A percentile compares a stretch with the other conserved stretches of the same genome.
These are phyloP conservation scores for Hippophae gyantsensis DNA, from an alignment of 306 rosid genomes.

Conservation along the genomic window DNA sequence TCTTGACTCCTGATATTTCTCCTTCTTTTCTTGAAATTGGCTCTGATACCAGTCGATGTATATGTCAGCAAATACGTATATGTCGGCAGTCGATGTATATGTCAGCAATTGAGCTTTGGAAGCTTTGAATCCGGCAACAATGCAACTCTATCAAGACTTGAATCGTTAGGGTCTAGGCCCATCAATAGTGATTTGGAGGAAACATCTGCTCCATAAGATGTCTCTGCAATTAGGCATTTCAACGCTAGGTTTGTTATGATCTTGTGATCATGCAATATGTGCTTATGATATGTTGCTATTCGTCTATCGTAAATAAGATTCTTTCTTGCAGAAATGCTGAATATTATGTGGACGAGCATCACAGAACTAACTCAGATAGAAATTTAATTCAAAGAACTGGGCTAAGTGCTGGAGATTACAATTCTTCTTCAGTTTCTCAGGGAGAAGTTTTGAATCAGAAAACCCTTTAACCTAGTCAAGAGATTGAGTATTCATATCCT, in stretches of 20 bases:
- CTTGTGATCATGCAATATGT: slow-evolving; percentile 1
- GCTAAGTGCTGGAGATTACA: slow-evolving; percentile 46
- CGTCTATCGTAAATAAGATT: not conserved
- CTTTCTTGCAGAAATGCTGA: slow-evolving; percentile 65
- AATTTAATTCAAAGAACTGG: slow-evolving; percentile 59
- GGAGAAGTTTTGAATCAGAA: slow-evolving; percentile 69
- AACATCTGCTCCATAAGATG: slow-evolving; percentile 53
- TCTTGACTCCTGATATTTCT: too few species aligned
- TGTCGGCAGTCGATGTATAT: not conserved
- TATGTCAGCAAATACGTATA: slow-evolving; percentile 37
- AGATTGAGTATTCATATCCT: slow-evolving; percentile 63
- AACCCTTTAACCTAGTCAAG: slow-evolving; percentile 46
- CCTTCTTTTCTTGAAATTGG: too few species aligned
- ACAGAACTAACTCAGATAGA: slow-evolving; percentile 44
- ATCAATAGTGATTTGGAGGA: slow-evolving; percentile 59
- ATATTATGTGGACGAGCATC: slow-evolving; percentile 77
- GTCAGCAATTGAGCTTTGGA: slow-evolving; percentile 91
- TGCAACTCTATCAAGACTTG: slow-evolving; percentile 39
- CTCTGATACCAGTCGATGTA: too few species aligned
- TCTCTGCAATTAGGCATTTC: slow-evolving; percentile 51
- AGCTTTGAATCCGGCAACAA: slow-evolving; percentile 72
- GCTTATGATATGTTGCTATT: slow-evolving; percentile 13
- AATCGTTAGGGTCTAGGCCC: slow-evolving; percentile 37
- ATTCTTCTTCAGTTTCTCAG: slow-evolving; percentile 10
- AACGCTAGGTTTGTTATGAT: slow-evolving; percentile 46